Conservation (phyloP, 2,329 filamentous ascomycete species). For the Cercospora sojina region DNA sequence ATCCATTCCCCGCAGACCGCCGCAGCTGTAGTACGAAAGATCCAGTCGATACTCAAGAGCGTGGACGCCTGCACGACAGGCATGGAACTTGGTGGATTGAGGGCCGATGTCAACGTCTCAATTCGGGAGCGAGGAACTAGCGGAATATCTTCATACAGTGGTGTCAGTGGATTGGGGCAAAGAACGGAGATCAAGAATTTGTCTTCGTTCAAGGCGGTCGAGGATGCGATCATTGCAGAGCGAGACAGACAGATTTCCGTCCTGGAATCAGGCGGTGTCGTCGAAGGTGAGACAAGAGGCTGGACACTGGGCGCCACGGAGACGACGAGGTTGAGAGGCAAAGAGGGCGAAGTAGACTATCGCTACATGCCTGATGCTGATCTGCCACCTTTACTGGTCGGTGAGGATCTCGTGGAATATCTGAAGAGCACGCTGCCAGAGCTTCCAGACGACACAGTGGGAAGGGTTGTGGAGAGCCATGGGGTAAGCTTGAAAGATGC, state of each 20-base stretch:
- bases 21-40: conserved; percentile 82
- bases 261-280: conserved; percentile 69
- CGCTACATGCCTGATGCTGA: conserved; percentile 98
- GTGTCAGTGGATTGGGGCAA: conserved; percentile 68
- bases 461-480: conserved; percentile 59
- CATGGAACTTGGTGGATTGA: conserved; percentile 88
- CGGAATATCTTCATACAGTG: conserved; percentile 53
- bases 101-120: conserved; percentile 95
- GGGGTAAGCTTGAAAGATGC: conserved; percentile 79
- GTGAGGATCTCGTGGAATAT: conserved; percentile 64
- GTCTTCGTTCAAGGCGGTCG: conserved; percentile 89
- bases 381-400: conserved; percentile 74
- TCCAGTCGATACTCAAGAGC: conserved; percentile 74
- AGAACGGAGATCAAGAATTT: conserved; percentile 97
- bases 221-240: conserved; percentile 91
- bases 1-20: conserved; percentile 86
- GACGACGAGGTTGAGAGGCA: conserved; percentile 79
- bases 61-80: conserved; percentile 85
- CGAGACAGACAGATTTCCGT: conserved; percentile 82
- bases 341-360: conserved; percentile 97
- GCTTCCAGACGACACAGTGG: conserved; percentile 63
- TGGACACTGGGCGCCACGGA: conserved; percentile 84
- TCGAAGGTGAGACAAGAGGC: conserved; percentile 85
- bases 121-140: conserved; percentile 58
- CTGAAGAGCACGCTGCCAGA: conserved; percentile 65